These are phyloP conservation scores for Monilinia fructigena DNA, from an alignment of 2,329 filamentous ascomycete species.

Conservation along the genomic window DNA sequence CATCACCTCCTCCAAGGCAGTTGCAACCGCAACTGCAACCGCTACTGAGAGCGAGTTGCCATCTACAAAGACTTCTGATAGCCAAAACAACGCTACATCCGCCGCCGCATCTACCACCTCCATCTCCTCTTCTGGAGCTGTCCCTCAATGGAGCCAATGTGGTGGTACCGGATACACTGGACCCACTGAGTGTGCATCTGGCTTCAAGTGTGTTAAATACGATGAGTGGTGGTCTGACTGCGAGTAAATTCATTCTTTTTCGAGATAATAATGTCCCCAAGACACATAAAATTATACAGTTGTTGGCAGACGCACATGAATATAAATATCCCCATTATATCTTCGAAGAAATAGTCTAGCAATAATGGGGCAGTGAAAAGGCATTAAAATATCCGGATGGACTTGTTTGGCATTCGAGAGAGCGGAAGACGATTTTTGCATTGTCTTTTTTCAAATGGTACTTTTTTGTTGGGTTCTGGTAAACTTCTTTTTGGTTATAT, in stretches of 20 bases:
- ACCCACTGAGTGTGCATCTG: constrained; percentile 25
- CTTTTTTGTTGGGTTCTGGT: too few relatives aligned
- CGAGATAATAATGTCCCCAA: too few relatives aligned
- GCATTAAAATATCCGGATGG: too few relatives aligned
- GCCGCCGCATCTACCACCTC: constrained; percentile 16
- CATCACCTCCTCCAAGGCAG: background rate
- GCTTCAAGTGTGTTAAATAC: constrained; percentile 26
- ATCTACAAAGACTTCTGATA: background rate
- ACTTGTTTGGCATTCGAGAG: too few relatives aligned
- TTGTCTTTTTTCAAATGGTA: too few relatives aligned
- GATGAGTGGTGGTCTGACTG: constrained; percentile 27
- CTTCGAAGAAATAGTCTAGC: too few relatives aligned
- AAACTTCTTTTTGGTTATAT: too few relatives aligned
- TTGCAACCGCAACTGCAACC: constrained; percentile 5
- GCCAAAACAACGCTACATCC: background rate
- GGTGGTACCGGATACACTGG: constrained; percentile 32
- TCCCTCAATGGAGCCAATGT: constrained; percentile 30
- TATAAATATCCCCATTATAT: too few relatives aligned
- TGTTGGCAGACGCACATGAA: too few relatives aligned
- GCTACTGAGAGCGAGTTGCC: background rate
- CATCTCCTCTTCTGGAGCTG: background rate
- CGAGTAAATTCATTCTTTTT: constrained; percentile 12
- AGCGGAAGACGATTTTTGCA: too few relatives aligned
- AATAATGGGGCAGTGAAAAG: too few relatives aligned
- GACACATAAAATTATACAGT: too few relatives aligned